Evolutionary conservation across 2,329 filamentous ascomycete genomes (phyloP).

Genomic region (Pestalotiopsis sp.): DNA sequence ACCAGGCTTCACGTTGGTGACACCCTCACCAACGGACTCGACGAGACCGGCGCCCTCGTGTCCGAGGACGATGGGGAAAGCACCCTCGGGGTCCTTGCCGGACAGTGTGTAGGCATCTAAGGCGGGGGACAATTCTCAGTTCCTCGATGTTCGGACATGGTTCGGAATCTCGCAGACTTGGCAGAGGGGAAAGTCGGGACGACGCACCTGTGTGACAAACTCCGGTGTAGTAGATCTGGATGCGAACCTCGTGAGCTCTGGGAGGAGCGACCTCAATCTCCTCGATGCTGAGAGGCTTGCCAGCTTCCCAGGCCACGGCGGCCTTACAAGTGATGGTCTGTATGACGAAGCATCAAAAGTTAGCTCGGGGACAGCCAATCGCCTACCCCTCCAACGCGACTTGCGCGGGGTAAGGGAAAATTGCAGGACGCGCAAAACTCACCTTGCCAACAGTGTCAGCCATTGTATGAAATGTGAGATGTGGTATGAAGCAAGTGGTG

Average conservation of each 20-base stretch:
- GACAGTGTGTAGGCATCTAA: conserved; percentile 91
- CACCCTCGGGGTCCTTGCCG: conserved; percentile 96
- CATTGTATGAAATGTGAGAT: conserved; percentile 36
- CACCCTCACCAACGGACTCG: conserved; percentile 91
- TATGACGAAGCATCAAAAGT: conserved; percentile 1
- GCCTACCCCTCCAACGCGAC: conserved; percentile 7
- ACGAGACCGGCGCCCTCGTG: conserved; percentile 92
- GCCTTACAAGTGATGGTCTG: conserved; percentile 97
- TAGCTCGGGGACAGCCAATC: conserved; percentile 12
- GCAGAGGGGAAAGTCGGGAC: conserved; percentile 7
- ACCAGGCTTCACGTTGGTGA: conserved; percentile 90
- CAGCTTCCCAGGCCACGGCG: conserved; percentile 96
- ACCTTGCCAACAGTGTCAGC: conserved; percentile 57
- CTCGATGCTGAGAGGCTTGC: conserved; percentile 85
- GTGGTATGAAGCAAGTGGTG: conserved; percentile 3
- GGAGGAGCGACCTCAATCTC: conserved; percentile 91
- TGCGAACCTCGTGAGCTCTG: conserved; percentile 91
- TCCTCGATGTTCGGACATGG: conserved; percentile 27
- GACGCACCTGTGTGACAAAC: conserved; percentile 92
- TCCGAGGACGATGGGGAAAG: conserved; percentile 85
- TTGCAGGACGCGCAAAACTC: conserved; percentile 22
- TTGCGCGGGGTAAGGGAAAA: conserved; percentile 3
- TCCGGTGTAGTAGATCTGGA: conserved; percentile 96
- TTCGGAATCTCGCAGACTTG: conserved; percentile 23
- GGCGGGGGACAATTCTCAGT: conserved; percentile 16